These are phyloP conservation scores for Inga laurina DNA, from an alignment of 306 rosid species.

Conservation along the genomic window DNA sequence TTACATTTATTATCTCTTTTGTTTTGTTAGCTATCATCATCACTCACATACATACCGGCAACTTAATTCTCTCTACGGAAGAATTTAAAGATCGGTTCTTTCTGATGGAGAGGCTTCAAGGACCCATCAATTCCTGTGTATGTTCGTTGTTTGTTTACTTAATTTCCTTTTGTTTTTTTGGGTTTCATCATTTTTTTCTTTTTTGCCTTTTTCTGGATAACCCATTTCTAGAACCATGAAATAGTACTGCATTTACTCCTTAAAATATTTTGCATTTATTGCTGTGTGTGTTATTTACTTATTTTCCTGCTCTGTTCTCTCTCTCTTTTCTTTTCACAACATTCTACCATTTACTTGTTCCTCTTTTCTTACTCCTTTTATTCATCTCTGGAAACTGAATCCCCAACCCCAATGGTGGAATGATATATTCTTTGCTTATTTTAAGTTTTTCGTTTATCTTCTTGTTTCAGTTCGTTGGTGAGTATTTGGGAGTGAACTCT, in stretches of 20 bases:
- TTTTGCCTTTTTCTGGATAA: slow-evolving; percentile 26
- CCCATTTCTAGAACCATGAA: slow-evolving; percentile 41
- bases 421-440: slow-evolving; percentile 40
- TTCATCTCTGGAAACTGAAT: slow-evolving; percentile 33
- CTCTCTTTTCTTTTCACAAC: slow-evolving; percentile 17
- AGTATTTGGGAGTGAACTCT: slow-evolving; percentile 55
- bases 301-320: slow-evolving; percentile 26
- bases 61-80: slow-evolving; percentile 44
- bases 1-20: slow-evolving; percentile 69
- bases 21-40: slow-evolving; percentile 53
- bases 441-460: slow-evolving; percentile 10
- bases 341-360: slow-evolving; percentile 39
- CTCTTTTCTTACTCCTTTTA: slow-evolving; percentile 17
- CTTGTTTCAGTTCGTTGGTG: slow-evolving; percentile 63
- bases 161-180: neutral
- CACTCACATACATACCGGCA: neutral
- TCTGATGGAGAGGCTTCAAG: slow-evolving; percentile 86
- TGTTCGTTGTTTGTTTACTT: slow-evolving; percentile 34
- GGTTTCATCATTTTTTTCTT: neutral
- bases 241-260: slow-evolving; percentile 53
- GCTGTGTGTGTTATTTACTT: slow-evolving; percentile 42
- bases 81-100: slow-evolving; percentile 58
- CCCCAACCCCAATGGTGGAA: slow-evolving; percentile 32
- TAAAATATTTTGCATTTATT: slow-evolving; percentile 52
- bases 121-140: slow-evolving; percentile 84